A percentile compares a stretch with the other conserved stretches of the same genome.
phyloP scores from a whole-genome alignment of 352 stramenopile genomes.

The Thraustotheca clavata region DNA sequence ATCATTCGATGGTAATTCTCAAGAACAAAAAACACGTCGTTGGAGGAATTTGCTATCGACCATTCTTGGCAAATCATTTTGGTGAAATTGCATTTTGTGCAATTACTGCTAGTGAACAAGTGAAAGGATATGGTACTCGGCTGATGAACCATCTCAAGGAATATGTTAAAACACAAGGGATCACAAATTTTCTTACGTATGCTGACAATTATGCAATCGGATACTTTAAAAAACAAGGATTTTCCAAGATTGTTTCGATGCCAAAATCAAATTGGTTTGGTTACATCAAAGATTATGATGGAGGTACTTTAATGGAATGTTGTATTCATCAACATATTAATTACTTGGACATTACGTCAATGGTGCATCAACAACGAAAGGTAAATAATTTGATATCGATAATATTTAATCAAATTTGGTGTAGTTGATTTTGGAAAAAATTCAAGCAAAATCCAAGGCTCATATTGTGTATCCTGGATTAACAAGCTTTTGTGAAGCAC shows the following conservation, averaged over 20 bases:
- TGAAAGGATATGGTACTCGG: conserved; percentile 96
- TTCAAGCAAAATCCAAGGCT: conserved; percentile 61
- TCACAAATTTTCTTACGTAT: conserved; percentile 98
- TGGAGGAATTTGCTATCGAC: conserved; percentile 96
- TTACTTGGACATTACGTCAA: conserved; percentile 93
- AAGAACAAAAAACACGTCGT: conserved; percentile 91
- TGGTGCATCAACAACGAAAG: conserved; percentile 91
- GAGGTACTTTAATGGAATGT: conserved; percentile 98
- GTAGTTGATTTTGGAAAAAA: conserved; percentile 75
- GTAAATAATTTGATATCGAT: conserved; percentile 38
- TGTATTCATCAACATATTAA: conserved; percentile 97
- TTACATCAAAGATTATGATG: conserved; percentile 99
- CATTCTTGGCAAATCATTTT: conserved; percentile 93
- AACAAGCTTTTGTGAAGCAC: conserved; percentile 61
- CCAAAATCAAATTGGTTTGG: conserved; percentile 87
- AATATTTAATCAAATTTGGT: conserved; percentile 8
- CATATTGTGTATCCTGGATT: conserved; percentile 68
- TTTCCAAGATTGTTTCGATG: conserved; percentile 84
- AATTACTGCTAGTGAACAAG: conserved; percentile 94
- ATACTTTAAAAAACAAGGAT: conserved; percentile 99
- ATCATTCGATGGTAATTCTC: conserved; percentile 89
- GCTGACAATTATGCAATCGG: conserved; percentile 98
- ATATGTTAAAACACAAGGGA: conserved; percentile 86
- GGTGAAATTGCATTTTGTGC: conserved; percentile 99
- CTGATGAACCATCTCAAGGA: conserved; percentile 99